Base-by-base conservation (phyloP, 805 yeast genomes). In the Lipomyces mesembrius region DNA sequence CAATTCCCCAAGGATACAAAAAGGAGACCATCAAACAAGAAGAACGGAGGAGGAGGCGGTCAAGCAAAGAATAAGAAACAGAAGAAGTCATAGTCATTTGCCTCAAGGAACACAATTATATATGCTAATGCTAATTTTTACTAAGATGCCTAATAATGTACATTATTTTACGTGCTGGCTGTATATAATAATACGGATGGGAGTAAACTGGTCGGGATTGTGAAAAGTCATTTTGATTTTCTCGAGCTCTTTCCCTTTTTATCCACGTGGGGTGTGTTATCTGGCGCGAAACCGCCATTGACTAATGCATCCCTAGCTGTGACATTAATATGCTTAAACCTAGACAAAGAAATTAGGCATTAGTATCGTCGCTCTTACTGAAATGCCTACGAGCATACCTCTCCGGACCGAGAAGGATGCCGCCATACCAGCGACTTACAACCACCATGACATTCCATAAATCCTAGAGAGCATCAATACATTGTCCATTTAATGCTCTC, bases 391-490 rank as follows among this genome's bases (percentile, higher is more conserved):
- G 0, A 25, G 57, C 68, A 12, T 65, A 73, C 72, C 83, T 69
- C 77, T 91, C 98, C 0, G 98, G 95, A 0, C 99, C 99, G 27
- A 95, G 78, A 71, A 89, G 96, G 0, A 84, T 83, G 4, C 99
- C 99, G 20, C 97, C 97, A 76, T 85, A 95, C 97, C 98, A 94
- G 67, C 99, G 79, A 43, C 90, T 86, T 1, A 94, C 97, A 9
- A 88, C 91, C 2, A 93, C 97, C 70, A 92, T 84, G 3, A 90
- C 91, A 75, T 93, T 88, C 89, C 91, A 86, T 1, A 85, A 90
- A 73, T 91, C 92, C 90, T 72, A 35, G 7, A 43, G 27, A 11
- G 37, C 61, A 7, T 27, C 22, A 60, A 51, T 7, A 43, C 25
- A 25, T 11, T 14, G 17, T 22, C 58, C 12, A 7, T 5, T 29